Evolutionary conservation across 2,329 filamentous ascomycete species (phyloP).

Genomic region (Chrysosporium queenslandicum): DNA sequence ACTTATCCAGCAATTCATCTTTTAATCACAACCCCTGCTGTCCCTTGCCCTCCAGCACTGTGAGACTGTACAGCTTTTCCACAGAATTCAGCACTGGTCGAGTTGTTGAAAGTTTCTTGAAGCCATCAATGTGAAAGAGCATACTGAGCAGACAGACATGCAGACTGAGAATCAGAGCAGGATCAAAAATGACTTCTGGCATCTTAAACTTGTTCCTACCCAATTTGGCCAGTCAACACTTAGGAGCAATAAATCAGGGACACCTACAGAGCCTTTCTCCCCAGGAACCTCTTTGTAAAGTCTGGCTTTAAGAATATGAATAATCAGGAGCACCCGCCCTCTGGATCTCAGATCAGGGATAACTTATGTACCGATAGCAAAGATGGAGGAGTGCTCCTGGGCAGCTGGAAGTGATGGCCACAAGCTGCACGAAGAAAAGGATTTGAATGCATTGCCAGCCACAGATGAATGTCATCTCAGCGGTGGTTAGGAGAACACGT

Average conservation of each 20-base stretch:
- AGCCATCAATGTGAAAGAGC: constrained; percentile 27
- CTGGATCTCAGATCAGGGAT: constrained; percentile 23
- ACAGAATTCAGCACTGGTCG: constrained; percentile 18
- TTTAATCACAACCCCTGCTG: constrained; percentile 28
- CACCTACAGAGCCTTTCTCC: constrained; percentile 16
- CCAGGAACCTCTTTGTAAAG: constrained; percentile 23
- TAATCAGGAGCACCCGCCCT: constrained; percentile 15
- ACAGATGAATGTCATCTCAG: constrained; percentile 25
- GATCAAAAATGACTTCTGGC: constrained; percentile 26
- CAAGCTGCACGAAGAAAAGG: constrained; percentile 23
- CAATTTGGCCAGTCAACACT: constrained; percentile 4
- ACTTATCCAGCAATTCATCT: constrained; percentile 26
- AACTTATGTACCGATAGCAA: constrained; percentile 22
- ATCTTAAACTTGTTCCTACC: constrained; percentile 26
- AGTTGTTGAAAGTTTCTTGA: constrained; percentile 20
- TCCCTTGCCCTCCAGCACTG: constrained; percentile 25
- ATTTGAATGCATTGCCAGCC: constrained; percentile 23
- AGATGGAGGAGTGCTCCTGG: constrained; percentile 19
- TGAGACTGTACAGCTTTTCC: constrained; percentile 29
- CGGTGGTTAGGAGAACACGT: constrained; percentile 24
- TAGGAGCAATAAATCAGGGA: not conserved
- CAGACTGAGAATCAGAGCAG: constrained; percentile 27
- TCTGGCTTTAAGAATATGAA: constrained; percentile 22
- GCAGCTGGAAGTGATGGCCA: constrained; percentile 22
- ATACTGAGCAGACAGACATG: constrained; percentile 26